Evolutionary conservation across 1,284 basidiomycete species (phyloP).

Genomic region (Sporisorium exsertum): DNA sequence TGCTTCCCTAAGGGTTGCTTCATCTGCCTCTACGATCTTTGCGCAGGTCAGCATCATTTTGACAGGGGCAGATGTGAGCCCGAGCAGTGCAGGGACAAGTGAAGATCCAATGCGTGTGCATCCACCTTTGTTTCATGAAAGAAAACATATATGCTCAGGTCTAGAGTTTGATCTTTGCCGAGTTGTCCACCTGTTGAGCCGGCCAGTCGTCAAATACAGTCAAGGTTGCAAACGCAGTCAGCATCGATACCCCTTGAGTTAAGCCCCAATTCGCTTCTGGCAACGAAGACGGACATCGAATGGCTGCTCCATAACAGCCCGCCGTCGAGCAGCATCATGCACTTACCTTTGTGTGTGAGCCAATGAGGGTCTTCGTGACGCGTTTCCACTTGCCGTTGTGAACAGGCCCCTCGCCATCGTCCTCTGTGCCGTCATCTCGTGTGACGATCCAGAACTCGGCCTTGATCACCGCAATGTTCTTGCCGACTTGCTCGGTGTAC

Average conservation of each 20-base stretch:
- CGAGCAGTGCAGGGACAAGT: background rate
- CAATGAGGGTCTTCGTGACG: conserved; percentile 37
- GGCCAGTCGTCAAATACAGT: conserved; percentile 10
- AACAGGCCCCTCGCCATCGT: conserved; percentile 29
- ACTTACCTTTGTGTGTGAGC: conserved; percentile 54
- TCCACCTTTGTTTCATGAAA: background rate
- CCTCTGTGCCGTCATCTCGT: conserved; percentile 31
- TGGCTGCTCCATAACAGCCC: background rate
- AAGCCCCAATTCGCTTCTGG: background rate
- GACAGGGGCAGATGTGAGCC: too few relatives aligned
- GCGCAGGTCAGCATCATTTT: too few relatives aligned
- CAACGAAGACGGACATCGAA: background rate
- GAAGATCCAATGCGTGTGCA: background rate
- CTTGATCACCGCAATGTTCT: conserved; percentile 47
- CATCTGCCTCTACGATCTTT: too few relatives aligned
- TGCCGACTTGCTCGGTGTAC: conserved; percentile 50
- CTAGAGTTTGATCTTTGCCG: conserved; percentile 45
- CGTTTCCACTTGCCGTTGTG: conserved; percentile 50
- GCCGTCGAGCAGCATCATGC: background rate
- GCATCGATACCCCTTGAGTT: background rate
- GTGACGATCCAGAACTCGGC: conserved; percentile 58
- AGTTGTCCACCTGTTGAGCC: conserved; percentile 41
- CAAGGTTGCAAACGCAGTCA: conserved; percentile 4
- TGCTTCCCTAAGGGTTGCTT: too few relatives aligned
- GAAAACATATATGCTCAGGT: background rate